phyloP scores from a whole-genome alignment of 192 early-diverging fungal genomes.

The Backusella morwellensis region DNA sequence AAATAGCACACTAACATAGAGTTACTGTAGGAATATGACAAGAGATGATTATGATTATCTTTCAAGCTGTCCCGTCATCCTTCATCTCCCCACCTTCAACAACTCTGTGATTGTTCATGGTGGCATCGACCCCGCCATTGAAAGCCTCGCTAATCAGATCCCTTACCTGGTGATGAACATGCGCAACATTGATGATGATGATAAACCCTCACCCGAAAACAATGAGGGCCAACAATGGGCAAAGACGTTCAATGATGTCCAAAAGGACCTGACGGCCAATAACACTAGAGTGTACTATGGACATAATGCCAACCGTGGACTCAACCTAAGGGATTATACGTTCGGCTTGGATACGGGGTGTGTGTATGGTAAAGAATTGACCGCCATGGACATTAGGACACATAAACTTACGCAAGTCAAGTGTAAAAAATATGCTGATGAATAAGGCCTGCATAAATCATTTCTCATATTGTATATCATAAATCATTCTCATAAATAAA shows the following conservation, averaged over 20 bases:
- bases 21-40: slow-evolving; percentile 21
- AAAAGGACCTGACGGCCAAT: slow-evolving; percentile 19
- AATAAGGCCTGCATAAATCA: too few relatives aligned
- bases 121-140: slow-evolving; percentile 51
- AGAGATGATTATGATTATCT: slow-evolving; percentile 50
- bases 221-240: slow-evolving; percentile 40
- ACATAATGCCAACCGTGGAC: slow-evolving; percentile 60
- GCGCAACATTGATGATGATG: slow-evolving; percentile 47
- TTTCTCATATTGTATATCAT: too few relatives aligned
- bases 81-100: slow-evolving; percentile 37
- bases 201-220: slow-evolving; percentile 32
- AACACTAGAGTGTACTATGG: slow-evolving; percentile 60
- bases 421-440: slow-evolving; percentile 17
- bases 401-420: slow-evolving; percentile 21
- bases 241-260: slow-evolving; percentile 32
- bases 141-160: slow-evolving; percentile 47
- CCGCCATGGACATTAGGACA: slow-evolving; percentile 43
- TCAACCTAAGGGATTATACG: slow-evolving; percentile 52
- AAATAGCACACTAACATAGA: too few relatives aligned
- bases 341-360: slow-evolving; percentile 72
- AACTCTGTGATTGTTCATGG: slow-evolving; percentile 65
- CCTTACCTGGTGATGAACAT: slow-evolving; percentile 61
- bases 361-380: slow-evolving; percentile 62
- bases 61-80: slow-evolving; percentile 48
- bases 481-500: too few relatives aligned